A percentile compares a stretch with the other conserved stretches of the same genome.
These are phyloP conservation scores for Eimeria zaria DNA, from an alignment of 169 alveolate species.

Conservation along the genomic window DNA sequence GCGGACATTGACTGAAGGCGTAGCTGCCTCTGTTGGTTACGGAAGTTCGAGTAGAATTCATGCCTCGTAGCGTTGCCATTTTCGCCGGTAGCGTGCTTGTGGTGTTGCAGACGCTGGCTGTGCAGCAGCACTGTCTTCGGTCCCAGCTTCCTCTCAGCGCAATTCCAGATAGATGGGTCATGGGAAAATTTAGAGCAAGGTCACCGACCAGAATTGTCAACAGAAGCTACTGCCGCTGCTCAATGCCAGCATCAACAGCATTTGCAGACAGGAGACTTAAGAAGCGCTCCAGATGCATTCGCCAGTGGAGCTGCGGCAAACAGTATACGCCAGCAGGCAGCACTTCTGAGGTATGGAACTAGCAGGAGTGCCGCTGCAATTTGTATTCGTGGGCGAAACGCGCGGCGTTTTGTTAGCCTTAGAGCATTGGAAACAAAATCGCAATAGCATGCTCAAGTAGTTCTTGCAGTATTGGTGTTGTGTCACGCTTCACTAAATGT, in stretches of 20 bases:
- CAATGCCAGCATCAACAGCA: slow-evolving; percentile 54
- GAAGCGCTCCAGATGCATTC: slow-evolving; percentile 50
- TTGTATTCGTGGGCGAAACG: neutral
- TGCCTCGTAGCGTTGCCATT: neutral
- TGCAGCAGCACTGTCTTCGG: slow-evolving; percentile 64
- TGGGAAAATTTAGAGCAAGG: slow-evolving; percentile 55
- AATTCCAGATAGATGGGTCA: slow-evolving; percentile 50
- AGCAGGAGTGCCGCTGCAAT: neutral
- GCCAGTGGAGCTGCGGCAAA: slow-evolving; percentile 44
- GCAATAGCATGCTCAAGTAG: neutral
- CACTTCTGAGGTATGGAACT: slow-evolving; percentile 39
- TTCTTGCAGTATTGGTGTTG: neutral
- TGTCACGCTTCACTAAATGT: neutral
- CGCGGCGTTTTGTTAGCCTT: neutral
- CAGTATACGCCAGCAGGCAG: slow-evolving; percentile 23
- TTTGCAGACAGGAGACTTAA: neutral
- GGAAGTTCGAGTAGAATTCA: neutral
- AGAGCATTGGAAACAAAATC: neutral
- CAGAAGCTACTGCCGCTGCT: slow-evolving; percentile 36
- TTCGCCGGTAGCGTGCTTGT: neutral
- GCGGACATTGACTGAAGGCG: neutral
- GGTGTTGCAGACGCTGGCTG: slow-evolving; percentile 68
- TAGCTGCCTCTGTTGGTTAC: neutral
- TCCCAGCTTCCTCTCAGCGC: slow-evolving; percentile 33
- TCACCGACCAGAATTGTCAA: neutral